Base-by-base conservation (phyloP, 176 grass and related monocot genomes). In the Chrysopogon serrulatus region DNA sequence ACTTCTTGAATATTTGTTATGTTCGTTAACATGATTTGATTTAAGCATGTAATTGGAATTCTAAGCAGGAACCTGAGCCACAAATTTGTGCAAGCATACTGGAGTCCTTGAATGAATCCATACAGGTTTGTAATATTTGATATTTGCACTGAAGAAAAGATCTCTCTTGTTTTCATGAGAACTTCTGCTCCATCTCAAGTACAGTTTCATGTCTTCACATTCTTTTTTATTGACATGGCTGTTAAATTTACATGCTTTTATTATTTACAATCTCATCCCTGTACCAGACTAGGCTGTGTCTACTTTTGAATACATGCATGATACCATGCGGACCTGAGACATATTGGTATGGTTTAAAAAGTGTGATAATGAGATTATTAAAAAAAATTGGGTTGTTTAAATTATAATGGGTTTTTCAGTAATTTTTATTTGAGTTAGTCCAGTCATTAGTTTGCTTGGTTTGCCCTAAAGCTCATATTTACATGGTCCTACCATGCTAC, bases 11-110 rank as follows among this genome's bases (percentile, higher is more conserved):
- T 86, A 32, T 49, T 65, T 80, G 12, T 81, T 47, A 7, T 35
- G 76, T 79, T 82, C 2, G 9, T 83, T 68, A 87, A 57, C 74
- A 17, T 69, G 77, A 39, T 78, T 44, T 62, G n/a, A 28, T 79
- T 82, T 66, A 86, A 78, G 57, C 56, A 66, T 83, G 74, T 16
- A 62, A 74, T 37, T 86, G 43, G 16, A 86, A 86, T 71, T 92
- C 43, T 75, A n/a, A 42, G 56, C 80, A 97, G 94, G 94, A 97
- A 87, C 88, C 86, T 8, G 94, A 97, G 53, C 82, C 88, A 65
- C 89, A 97, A 92, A 90, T 97, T 57, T 90, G 90, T 45, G 80
- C 85, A 66, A 88, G 69, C 87, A 92, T 94, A 74, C 31, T 94
- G 66, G 91, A 88, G 68, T 92, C 91, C 32, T 48, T 94, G 71